These are phyloP conservation scores for Raffaelea deltoideospora DNA, from an alignment of 2,329 filamentous ascomycete species.

Conservation along the genomic window DNA sequence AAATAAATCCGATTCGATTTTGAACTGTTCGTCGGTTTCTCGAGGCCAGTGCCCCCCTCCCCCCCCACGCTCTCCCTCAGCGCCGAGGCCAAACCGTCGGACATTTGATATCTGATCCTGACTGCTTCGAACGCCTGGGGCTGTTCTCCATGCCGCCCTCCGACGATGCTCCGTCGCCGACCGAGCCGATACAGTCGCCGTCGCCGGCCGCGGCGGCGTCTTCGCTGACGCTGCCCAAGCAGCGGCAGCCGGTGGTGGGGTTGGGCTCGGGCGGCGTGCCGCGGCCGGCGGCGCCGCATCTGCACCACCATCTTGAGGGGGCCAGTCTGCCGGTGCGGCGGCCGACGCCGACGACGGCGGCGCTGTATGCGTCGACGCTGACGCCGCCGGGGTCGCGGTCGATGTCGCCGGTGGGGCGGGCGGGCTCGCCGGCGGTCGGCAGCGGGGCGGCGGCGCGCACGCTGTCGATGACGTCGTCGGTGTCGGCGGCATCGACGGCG, in stretches of 20 bases:
- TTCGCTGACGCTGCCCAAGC: conserved; percentile 41
- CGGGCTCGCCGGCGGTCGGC: conserved; percentile 36
- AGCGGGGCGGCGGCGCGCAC: conserved; percentile 33
- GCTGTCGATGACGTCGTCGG: conserved; percentile 29
- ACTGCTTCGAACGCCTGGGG: no score
- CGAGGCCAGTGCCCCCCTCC: no score
- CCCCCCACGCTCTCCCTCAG: no score
- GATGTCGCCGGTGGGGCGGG: conserved; percentile 46
- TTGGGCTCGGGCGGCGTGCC: background rate
- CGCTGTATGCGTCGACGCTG: conserved; percentile 49
- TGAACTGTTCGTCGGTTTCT: no score
- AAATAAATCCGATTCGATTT: no score
- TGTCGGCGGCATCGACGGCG: background rate
- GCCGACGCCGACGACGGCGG: conserved; percentile 41
- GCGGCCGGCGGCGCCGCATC: conserved; percentile 18
- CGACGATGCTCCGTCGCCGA: conserved; percentile 45
- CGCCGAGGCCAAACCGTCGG: no score
- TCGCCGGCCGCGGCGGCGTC: conserved; percentile 52
- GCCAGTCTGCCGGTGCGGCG: conserved; percentile 33
- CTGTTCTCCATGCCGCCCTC: conserved; percentile 54
- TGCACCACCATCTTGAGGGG: no score
- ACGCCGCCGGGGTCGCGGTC: conserved; percentile 55
- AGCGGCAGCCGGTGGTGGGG: background rate
- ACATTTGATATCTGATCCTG: no score
- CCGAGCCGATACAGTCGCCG: conserved; percentile 54